Percentiles rank a stretch among this genome's conserved stretches.
These are phyloP conservation scores for Tricholoma bakamatsutake DNA, from an alignment of 768 basidiomycete species.

Conservation along the genomic window DNA sequence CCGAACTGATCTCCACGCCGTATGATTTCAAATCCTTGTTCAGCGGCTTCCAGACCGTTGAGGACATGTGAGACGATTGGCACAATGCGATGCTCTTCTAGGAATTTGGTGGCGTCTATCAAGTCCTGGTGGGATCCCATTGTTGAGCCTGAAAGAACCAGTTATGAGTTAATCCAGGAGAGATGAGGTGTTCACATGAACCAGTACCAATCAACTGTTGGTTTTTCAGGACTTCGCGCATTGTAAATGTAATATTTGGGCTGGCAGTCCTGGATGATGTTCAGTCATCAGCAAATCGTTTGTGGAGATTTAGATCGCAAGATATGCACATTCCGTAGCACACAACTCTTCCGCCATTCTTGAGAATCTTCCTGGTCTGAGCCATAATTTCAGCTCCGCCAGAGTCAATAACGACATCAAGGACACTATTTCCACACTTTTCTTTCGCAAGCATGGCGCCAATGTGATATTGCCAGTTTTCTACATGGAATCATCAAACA, in stretches of 20 bases:
- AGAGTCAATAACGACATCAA: conserved; percentile 66
- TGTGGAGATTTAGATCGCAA: background rate
- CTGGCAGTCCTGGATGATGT: conserved; percentile 48
- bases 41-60: conserved; percentile 55
- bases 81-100: conserved; percentile 57
- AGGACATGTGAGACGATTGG: conserved; percentile 69
- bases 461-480: conserved; percentile 49
- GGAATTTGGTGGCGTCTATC: conserved; percentile 62
- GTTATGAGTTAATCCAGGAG: background rate
- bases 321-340: conserved; percentile 60
- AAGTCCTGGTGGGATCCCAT: conserved; percentile 82
- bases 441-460: conserved; percentile 32
- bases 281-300: background rate
- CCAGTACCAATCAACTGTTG: conserved; percentile 64
- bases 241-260: conserved; percentile 59
- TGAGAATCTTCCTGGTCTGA: conserved; percentile 44
- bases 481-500: conserved; percentile 18
- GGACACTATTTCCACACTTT: conserved; percentile 17
- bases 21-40: conserved; percentile 68
- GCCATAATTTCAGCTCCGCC: conserved; percentile 61
- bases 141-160: conserved; percentile 54
- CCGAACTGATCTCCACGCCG: conserved; percentile 67
- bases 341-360: conserved; percentile 51
- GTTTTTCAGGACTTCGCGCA: conserved; percentile 74
- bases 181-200: background rate